phyloP scores from a whole-genome alignment of 371 early-diverging fungal genomes.

The Batkoa obscura region DNA sequence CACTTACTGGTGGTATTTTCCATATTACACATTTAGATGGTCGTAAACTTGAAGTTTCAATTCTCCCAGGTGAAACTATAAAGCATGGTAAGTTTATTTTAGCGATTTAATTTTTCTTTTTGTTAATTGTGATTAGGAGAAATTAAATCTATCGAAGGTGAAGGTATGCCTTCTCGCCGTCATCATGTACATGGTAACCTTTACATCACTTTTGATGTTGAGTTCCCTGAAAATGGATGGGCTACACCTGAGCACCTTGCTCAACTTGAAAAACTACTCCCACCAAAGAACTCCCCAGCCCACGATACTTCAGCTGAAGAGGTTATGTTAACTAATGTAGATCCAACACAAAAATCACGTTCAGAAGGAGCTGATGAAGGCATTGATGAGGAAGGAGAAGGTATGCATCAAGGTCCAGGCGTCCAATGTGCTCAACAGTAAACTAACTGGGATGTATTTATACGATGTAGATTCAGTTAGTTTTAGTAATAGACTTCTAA shows the following conservation, averaged over 20 bases:
- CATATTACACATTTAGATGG: conserved; percentile 75
- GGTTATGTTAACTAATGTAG: conserved; percentile 51
- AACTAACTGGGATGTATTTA: too few species aligned
- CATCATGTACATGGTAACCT: conserved; percentile 83
- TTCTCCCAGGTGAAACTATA: conserved; percentile 80
- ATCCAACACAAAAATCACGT: conserved; percentile 38
- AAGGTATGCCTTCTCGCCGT: conserved; percentile 91
- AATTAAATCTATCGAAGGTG: conserved; percentile 60
- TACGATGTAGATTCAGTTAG: too few species aligned
- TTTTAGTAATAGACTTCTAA: too few species aligned
- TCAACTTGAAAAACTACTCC: conserved; percentile 38
- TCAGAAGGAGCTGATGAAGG: conserved; percentile 20
- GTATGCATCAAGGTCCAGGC: conserved; percentile 43
- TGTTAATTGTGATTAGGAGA: conserved; percentile 28
- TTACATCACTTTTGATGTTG: conserved; percentile 76
- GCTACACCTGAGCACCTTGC: conserved; percentile 16
- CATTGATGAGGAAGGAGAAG: conserved; percentile 31
- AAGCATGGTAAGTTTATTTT: conserved; percentile 35
- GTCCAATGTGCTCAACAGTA: conserved; percentile 96
- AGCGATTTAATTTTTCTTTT: conserved; percentile 1
- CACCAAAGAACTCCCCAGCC: conserved; percentile 25
- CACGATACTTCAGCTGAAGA: conserved; percentile 38
- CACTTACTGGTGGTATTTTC: conserved; percentile 85
- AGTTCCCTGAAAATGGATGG: conserved; percentile 80
- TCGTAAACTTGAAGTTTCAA: conserved; percentile 63